Percentiles rank a stretch among this genome's conserved stretches.
These are phyloP conservation scores for Vigna reflexopilosa DNA, from an alignment of 306 rosid species.

Conservation along the genomic window DNA sequence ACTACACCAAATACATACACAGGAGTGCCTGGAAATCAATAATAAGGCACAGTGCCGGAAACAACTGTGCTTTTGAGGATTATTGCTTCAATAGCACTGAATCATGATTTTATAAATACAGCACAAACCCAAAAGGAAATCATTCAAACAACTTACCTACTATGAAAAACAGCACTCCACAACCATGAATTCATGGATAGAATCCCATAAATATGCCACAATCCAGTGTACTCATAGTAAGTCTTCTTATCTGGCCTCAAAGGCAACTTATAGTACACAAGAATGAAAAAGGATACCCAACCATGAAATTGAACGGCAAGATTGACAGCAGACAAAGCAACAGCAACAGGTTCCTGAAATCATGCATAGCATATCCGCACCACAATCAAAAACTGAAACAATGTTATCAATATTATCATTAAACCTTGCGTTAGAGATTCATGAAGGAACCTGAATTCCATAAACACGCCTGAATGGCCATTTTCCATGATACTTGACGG, in stretches of 20 bases:
- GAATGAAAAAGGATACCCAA: slow-evolving; percentile 96
- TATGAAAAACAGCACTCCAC: slow-evolving; percentile 92
- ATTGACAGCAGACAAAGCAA: slow-evolving; percentile 87
- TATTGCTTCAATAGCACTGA: neutral
- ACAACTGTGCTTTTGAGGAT: slow-evolving; percentile 17
- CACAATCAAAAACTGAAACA: slow-evolving; percentile 38
- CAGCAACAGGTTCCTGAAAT: slow-evolving; percentile 92
- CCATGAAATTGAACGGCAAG: slow-evolving; percentile 98
- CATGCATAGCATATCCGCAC: slow-evolving; percentile 35
- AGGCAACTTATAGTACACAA: slow-evolving; percentile 84
- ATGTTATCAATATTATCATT: slow-evolving; percentile 16
- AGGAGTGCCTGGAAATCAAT: slow-evolving; percentile 13
- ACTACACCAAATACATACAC: slow-evolving; percentile 13
- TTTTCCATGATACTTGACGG: slow-evolving; percentile 91
- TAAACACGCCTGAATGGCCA: slow-evolving; percentile 92
- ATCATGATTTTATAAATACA: neutral
- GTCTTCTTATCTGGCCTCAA: slow-evolving; percentile 73
- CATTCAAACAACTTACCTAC: slow-evolving; percentile 68
- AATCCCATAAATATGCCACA: slow-evolving; percentile 92
- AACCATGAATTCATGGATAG: slow-evolving; percentile 91
- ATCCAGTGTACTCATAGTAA: slow-evolving; percentile 81
- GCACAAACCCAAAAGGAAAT: slow-evolving; percentile 22
- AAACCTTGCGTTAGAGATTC: slow-evolving; percentile 33
- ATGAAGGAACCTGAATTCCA: slow-evolving; percentile 84
- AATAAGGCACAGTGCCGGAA: slow-evolving; percentile 1